Evolutionary conservation across 768 basidiomycete species (phyloP).

Genomic region (Hygrocybe coccinea): DNA sequence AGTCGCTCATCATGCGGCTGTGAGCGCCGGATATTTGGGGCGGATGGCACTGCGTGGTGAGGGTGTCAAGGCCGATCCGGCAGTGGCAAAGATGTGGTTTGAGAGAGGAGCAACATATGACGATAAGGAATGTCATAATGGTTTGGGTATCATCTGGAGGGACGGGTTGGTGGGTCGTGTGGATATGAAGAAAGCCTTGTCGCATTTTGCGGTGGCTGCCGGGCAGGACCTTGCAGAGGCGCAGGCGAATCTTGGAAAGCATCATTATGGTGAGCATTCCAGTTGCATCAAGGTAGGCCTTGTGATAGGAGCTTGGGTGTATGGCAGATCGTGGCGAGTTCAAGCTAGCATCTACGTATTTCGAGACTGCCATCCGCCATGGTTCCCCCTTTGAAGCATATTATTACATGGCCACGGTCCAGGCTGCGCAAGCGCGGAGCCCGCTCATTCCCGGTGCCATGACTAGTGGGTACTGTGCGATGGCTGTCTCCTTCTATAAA

Average conservation of each 20-base stretch:
- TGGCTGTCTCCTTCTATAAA: constrained; percentile 92
- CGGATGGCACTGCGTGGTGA: constrained; percentile 94
- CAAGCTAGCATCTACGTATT: constrained; percentile 59
- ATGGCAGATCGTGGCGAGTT: constrained; percentile 63
- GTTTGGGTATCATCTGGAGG: constrained; percentile 85
- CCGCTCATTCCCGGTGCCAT: constrained; percentile 42
- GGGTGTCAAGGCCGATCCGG: constrained; percentile 73
- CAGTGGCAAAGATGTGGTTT: constrained; percentile 88
- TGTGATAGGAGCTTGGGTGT: too few relatives aligned
- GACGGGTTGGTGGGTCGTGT: constrained; percentile 73
- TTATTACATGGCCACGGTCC: constrained; percentile 85
- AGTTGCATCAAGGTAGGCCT: too few relatives aligned
- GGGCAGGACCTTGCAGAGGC: constrained; percentile 89
- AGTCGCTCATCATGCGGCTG: constrained; percentile 63
- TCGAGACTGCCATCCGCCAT: constrained; percentile 78
- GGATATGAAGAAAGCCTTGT: constrained; percentile 60
- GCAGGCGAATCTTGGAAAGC: constrained; percentile 84
- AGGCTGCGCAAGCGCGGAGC: constrained; percentile 53
- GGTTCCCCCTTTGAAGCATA: constrained; percentile 95
- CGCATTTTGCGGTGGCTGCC: constrained; percentile 73
- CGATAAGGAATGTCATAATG: constrained; percentile 87
- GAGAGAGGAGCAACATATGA: constrained; percentile 76
- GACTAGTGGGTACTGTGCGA: constrained; percentile 73
- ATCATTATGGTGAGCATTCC: constrained; percentile 53
- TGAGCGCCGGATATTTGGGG: constrained; percentile 84